These are phyloP conservation scores for Castanospermum australe DNA, from an alignment of 306 rosid genomes.

Conservation along the genomic window DNA sequence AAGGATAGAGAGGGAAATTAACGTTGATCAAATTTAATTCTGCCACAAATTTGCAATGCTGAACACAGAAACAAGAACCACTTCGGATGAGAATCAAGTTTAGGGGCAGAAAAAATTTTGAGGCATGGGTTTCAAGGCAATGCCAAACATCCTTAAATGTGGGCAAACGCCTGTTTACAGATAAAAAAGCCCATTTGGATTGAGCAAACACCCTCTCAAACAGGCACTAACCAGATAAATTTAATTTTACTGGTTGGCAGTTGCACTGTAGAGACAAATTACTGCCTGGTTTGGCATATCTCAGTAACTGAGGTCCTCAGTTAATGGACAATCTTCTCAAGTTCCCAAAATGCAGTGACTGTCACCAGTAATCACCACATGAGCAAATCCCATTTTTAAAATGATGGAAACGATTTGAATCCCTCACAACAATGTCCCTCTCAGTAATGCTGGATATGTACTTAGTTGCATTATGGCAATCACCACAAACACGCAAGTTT, in stretches of 20 bases:
- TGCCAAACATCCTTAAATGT: too few species aligned
- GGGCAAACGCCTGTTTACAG: too few species aligned
- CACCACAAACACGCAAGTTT: slow-evolving; percentile 45
- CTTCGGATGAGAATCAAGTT: too few species aligned
- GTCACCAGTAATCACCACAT: slow-evolving; percentile 45
- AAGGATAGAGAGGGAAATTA: too few species aligned
- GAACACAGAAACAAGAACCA: too few species aligned
- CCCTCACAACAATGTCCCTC: slow-evolving; percentile 41
- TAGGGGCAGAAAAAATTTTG: too few species aligned
- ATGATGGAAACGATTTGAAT: slow-evolving; percentile 44
- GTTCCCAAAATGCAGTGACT: neutral
- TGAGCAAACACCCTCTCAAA: too few species aligned
- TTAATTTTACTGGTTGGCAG: neutral
- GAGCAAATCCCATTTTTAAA: slow-evolving; percentile 43
- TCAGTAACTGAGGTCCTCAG: neutral
- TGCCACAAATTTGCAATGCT: too few species aligned
- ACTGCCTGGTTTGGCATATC: neutral
- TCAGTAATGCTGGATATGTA: slow-evolving; percentile 40
- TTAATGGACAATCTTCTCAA: neutral
- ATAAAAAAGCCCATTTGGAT: too few species aligned
- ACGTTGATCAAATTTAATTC: too few species aligned
- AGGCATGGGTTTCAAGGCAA: too few species aligned
- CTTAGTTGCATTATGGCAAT: slow-evolving; percentile 42
- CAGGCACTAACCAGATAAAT: too few species aligned
- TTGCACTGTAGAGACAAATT: neutral